Base-by-base conservation (phyloP, 768 basidiomycete genomes). In the Lactarius sp. region DNA sequence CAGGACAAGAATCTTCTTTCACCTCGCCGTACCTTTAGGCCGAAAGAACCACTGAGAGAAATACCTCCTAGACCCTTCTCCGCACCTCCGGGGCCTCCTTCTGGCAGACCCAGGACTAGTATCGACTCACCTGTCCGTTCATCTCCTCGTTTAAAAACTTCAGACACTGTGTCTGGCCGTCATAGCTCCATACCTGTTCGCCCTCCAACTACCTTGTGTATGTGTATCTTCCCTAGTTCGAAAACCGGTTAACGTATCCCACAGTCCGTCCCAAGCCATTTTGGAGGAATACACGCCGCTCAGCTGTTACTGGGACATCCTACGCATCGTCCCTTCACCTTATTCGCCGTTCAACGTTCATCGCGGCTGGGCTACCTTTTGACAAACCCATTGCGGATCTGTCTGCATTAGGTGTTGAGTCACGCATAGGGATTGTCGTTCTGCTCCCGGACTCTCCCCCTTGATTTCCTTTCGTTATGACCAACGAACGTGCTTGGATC, bases 231-330 rank as follows among this genome's bases (percentile, higher is more conserved):
- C 56, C 10, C 49, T 58, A 31, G 8, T 58, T 6, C 7, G 36
- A 34, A 14, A 31, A 20, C 39, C 3, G 31, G n/a, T 56, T 50
- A 34, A 34, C 34, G 37, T 46, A 14, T 39, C 14, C 37, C 37
- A 9, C 65, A 91, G 89, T 90, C 41, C 86, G 90, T n/a, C 89
- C 90, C 0, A 88, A 83, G 7, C 87, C 90, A 0, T 90, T 92
- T 72, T 92, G 90, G 90, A 80, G 87, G 37, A 85, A 84, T 66
- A 89, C 86, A 1, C 80, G 76, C 36, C 83, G 85, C 14, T 88
- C 87, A 20, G 90, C 88, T 16, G 87, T 91, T 1, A 80, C 86
- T 52, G 81, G 79, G 4, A 81, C 87, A 6, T 85, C 83, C 0
- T 90, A 88, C 71, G 88, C 90, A 6, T 89, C 89, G 0, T 81